Evolutionary conservation across 768 basidiomycete genomes (phyloP).

Genomic region (Pleurotus sapidus): DNA sequence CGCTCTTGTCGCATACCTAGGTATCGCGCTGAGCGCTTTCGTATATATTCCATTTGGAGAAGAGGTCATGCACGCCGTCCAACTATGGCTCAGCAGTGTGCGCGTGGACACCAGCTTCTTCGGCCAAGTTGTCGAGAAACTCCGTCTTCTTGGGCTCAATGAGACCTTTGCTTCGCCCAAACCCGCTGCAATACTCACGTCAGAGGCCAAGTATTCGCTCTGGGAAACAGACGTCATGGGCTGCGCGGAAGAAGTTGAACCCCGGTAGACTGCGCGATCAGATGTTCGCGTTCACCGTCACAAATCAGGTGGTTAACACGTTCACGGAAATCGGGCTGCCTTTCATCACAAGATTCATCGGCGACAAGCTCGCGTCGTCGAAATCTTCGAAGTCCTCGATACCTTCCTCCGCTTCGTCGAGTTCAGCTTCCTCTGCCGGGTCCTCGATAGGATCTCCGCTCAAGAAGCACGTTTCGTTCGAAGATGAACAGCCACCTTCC

Average conservation of each 20-base stretch:
- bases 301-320: constrained; percentile 79
- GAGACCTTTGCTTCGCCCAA: background rate
- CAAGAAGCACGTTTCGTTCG: constrained; percentile 73
- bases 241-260: constrained; percentile 58
- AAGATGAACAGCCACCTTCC: constrained; percentile 47
- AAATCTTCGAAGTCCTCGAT: constrained; percentile 26
- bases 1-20: constrained; percentile 87
- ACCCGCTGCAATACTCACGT: no score
- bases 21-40: constrained; percentile 90
- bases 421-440: background rate
- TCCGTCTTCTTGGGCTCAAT: background rate
- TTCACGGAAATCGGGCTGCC: constrained; percentile 83
- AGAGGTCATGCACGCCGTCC: constrained; percentile 65
- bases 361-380: constrained; percentile 41
- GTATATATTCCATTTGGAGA: constrained; percentile 95
- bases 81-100: constrained; percentile 28
- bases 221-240: constrained; percentile 54
- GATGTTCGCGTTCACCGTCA: constrained; percentile 92
- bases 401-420: background rate
- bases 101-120: background rate
- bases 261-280: constrained; percentile 78
- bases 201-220: constrained; percentile 16
- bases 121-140: background rate
- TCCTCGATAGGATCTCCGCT: constrained; percentile 14
- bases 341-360: constrained; percentile 62